These are phyloP conservation scores for Candolleomyces aberdarensis DNA, from an alignment of 768 basidiomycete genomes.

Conservation along the genomic window DNA sequence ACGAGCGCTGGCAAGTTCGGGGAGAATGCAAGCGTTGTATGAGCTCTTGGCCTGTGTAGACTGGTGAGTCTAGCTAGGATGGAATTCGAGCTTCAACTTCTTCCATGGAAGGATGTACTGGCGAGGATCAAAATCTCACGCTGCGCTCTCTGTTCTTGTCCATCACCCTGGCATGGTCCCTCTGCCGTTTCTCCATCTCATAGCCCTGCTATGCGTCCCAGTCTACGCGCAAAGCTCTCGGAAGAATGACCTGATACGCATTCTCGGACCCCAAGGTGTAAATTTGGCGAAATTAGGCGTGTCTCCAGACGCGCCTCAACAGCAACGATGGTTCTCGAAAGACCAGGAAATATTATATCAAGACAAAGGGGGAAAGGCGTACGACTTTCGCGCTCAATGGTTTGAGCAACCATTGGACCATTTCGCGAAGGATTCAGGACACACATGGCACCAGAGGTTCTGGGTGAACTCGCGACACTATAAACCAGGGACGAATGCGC, in stretches of 20 bases:
- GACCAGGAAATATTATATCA: neutral
- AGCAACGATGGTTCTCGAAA: slow-evolving; percentile 11
- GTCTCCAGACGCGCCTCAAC: slow-evolving; percentile 17
- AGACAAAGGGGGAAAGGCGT: slow-evolving; percentile 3
- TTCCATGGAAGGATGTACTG: no score
- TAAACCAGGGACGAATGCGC: slow-evolving; percentile 62
- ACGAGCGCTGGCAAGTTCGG: no score
- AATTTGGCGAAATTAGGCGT: slow-evolving; percentile 59
- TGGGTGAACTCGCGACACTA: slow-evolving; percentile 90
- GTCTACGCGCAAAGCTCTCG: neutral
- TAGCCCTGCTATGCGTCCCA: neutral
- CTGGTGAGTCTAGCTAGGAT: no score
- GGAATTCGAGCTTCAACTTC: no score
- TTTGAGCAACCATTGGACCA: slow-evolving; percentile 90
- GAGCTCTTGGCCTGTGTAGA: no score
- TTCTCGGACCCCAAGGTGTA: slow-evolving; percentile 54
- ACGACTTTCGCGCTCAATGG: slow-evolving; percentile 57
- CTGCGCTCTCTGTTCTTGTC: neutral
- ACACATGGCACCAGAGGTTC: slow-evolving; percentile 84
- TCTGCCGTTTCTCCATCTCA: neutral
- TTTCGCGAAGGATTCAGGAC: slow-evolving; percentile 48
- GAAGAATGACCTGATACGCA: slow-evolving; percentile 15
- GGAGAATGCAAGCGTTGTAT: no score
- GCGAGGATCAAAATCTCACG: neutral
- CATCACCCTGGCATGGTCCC: neutral